Percentiles rank a stretch among this genome's conserved stretches.
Conservation (phyloP, 345 rosid species). For the Gynandropsis gynandra region DNA sequence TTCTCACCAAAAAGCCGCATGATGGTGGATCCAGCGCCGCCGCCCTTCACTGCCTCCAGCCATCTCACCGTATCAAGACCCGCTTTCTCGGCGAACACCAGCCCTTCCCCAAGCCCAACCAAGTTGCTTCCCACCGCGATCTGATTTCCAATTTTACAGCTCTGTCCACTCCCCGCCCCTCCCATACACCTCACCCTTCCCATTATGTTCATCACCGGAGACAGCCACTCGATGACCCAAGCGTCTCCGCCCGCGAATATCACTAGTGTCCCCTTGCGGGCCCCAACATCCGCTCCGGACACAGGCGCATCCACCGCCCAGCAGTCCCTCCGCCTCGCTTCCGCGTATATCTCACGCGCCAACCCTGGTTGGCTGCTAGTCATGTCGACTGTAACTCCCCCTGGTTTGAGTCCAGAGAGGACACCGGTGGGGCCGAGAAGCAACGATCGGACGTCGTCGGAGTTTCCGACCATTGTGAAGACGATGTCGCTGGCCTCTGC, state of each 20-base stretch:
- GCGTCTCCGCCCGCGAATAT: constrained; percentile 66
- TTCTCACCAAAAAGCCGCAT: constrained; percentile 70
- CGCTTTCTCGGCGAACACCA: constrained; percentile 55
- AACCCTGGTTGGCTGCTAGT: constrained; percentile 60
- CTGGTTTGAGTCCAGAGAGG: constrained; percentile 49
- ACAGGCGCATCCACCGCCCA: constrained; percentile 81
- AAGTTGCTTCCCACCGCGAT: constrained; percentile 59
- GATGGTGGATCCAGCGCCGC: constrained; percentile 59
- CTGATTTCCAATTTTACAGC: constrained; percentile 75
- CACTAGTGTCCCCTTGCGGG: constrained; percentile 55
- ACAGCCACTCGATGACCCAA: constrained; percentile 48
- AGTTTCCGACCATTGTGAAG: constrained; percentile 79
- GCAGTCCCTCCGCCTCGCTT: constrained; percentile 40
- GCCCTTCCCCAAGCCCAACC: constrained; percentile 69
- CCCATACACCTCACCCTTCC: constrained; percentile 66
- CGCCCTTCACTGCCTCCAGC: constrained; percentile 44
- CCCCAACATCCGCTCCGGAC: constrained; percentile 66
- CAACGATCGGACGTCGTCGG: constrained; percentile 58
- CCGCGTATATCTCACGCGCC: constrained; percentile 49
- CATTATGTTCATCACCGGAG: constrained; percentile 46
- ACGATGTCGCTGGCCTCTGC: constrained; percentile 49
- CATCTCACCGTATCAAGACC: constrained; percentile 52
- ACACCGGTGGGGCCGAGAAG: constrained; percentile 46
- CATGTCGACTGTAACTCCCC: constrained; percentile 57
- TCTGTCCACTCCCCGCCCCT: constrained; percentile 65